Percentiles rank a stretch among this genome's conserved stretches.
These are phyloP conservation scores for Brettanomyces naardenensis DNA, from an alignment of 805 yeast species.

Conservation along the genomic window DNA sequence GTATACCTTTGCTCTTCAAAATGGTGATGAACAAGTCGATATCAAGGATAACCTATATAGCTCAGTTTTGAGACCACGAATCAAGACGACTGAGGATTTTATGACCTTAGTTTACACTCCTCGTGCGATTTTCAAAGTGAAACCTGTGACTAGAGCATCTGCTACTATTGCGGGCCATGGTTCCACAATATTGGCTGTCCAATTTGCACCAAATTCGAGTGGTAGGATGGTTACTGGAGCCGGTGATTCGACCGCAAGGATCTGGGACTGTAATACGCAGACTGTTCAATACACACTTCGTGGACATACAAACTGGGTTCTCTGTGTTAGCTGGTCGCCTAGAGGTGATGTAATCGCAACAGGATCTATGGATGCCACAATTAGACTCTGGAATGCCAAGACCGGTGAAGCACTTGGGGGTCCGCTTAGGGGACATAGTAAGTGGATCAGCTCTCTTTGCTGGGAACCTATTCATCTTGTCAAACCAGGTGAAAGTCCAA, in stretches of 20 bases:
- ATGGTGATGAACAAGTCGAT: conserved; percentile 51
- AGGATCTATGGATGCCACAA: conserved; percentile 89
- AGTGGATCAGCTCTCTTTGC: conserved; percentile 81
- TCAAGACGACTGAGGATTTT: conserved; percentile 87
- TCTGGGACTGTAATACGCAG: conserved; percentile 95
- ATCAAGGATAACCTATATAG: conserved; percentile 70
- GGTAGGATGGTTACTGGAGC: conserved; percentile 89
- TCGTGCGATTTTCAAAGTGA: conserved; percentile 88
- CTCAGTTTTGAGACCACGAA: conserved; percentile 79
- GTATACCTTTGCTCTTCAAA: conserved; percentile 68
- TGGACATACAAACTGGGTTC: conserved; percentile 92
- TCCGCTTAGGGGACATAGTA: conserved; percentile 71
- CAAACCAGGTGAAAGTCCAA: conserved; percentile 53
- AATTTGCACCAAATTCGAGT: conserved; percentile 86
- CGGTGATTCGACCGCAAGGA: conserved; percentile 91
- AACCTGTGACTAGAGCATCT: conserved; percentile 81
- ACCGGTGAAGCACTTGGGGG: conserved; percentile 70
- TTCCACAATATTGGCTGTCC: conserved; percentile 83
- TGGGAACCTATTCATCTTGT: conserved; percentile 94
- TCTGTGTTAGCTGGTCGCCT: conserved; percentile 88
- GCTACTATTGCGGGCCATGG: conserved; percentile 96
- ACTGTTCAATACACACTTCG: conserved; percentile 74
- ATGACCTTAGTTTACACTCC: conserved; percentile 89
- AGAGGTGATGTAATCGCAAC: conserved; percentile 89
- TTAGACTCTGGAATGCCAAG: conserved; percentile 78